These are phyloP conservation scores for Arachnopeziza araneosa DNA, from an alignment of 2,329 filamentous ascomycete genomes.

Conservation along the genomic window DNA sequence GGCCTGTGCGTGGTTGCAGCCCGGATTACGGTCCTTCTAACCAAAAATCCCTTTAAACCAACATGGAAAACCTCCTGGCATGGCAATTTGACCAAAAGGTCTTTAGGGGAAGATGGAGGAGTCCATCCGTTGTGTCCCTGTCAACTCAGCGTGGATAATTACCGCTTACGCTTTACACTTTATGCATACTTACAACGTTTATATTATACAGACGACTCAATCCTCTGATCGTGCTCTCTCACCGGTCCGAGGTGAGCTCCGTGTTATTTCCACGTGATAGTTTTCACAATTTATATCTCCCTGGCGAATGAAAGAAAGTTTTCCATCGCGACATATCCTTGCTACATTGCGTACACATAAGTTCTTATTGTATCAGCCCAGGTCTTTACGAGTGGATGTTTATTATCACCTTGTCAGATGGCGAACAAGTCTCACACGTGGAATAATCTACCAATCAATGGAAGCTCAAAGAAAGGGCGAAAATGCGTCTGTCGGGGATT, in stretches of 20 bases:
- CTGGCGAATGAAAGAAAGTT: not conserved
- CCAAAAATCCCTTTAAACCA: not conserved
- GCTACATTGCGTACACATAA: not conserved
- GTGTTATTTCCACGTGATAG: not conserved
- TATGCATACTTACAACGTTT: not conserved
- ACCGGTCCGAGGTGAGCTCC: not conserved
- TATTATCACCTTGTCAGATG: not conserved
- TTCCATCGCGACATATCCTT: not conserved
- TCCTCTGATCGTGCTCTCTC: not conserved
- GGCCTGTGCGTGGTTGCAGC: not conserved
- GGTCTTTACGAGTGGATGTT: not conserved
- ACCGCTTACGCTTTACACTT: not conserved
- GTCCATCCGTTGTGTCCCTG: not conserved
- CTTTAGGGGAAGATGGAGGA: not conserved
- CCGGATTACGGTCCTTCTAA: not conserved
- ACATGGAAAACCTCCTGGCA: not conserved
- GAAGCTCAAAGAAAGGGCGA: not conserved
- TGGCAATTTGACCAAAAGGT: not conserved
- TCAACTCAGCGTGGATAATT: not conserved
- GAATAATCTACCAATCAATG: not conserved
- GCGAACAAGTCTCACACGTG: not conserved
- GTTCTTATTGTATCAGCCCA: not conserved
- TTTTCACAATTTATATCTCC: not conserved
- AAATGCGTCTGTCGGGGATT: not conserved
- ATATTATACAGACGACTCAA: too few relatives aligned